phyloP scores from a whole-genome alignment of 768 basidiomycete species.

The Rhodosporidiobolus odoratus region DNA sequence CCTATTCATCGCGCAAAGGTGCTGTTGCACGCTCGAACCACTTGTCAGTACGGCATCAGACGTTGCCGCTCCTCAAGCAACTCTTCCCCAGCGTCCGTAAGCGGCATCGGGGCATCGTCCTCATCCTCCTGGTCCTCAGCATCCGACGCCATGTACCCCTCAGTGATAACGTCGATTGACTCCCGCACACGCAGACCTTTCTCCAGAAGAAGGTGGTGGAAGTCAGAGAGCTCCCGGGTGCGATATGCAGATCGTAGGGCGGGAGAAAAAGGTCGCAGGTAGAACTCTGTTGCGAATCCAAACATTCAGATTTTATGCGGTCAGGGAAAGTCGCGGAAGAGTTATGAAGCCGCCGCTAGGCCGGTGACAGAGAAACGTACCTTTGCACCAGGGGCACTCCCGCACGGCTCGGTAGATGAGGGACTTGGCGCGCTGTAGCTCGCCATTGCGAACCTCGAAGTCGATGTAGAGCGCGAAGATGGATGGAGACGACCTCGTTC shows the following conservation, averaged over 20 bases:
- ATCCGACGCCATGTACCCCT: slow-evolving; percentile 25
- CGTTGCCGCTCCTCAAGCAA: slow-evolving; percentile 43
- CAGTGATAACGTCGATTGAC: slow-evolving; percentile 44
- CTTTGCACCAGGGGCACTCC: slow-evolving; percentile 47
- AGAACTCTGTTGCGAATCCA: slow-evolving; percentile 43
- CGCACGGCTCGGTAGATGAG: slow-evolving; percentile 47
- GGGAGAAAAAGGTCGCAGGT: slow-evolving; percentile 47
- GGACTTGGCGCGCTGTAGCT: slow-evolving; percentile 43
- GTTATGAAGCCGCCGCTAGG: neutral
- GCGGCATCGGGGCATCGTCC: slow-evolving; percentile 28
- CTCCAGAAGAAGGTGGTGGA: slow-evolving; percentile 47
- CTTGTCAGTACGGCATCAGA: slow-evolving; percentile 47
- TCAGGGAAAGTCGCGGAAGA: too few relatives aligned
- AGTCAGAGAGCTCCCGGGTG: slow-evolving; percentile 46
- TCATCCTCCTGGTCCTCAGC: slow-evolving; percentile 33
- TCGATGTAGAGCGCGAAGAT: slow-evolving; percentile 50
- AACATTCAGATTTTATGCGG: neutral
- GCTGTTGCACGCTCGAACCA: too few relatives aligned
- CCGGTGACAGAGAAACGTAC: slow-evolving; percentile 38
- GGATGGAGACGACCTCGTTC: slow-evolving; percentile 43
- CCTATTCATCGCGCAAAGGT: too few relatives aligned
- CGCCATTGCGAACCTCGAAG: slow-evolving; percentile 45
- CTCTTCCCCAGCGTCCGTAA: slow-evolving; percentile 41
- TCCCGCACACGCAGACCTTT: slow-evolving; percentile 46
- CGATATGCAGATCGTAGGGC: slow-evolving; percentile 45